Evolutionary conservation across 2,329 filamentous ascomycete genomes (phyloP), one percentile per base, ranked within the genome.

Genomic region (Shiraia bambusicola): DNA sequence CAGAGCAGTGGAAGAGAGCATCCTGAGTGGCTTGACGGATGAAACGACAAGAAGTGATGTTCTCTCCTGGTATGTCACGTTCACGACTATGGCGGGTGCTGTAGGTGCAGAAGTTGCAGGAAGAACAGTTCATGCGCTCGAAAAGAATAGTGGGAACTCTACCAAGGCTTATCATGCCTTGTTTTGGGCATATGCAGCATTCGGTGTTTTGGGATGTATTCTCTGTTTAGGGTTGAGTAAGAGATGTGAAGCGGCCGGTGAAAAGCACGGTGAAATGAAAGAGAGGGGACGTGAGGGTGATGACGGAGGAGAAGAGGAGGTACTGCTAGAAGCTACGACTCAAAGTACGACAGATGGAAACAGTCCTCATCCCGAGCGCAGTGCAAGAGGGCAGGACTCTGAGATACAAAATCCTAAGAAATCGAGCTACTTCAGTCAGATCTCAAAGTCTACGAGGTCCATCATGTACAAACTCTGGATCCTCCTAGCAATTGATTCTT

Each of bases 401-500:
- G 36, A 45, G 16, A 22, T 40, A 6, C 39, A 38, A 12, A 44
- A 46, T 9, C 39, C 40, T 9, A 53, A 67, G 63, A 50, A 72
- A 63, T 50, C 53, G 35, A 53, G 52, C 25, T 65, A 62, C 40
- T 66, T 86, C 28, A 57, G 57, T 26, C 65, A 80, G 46, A 83
- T 86, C 37, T 85, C 82, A 0, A 61, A 67, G 1, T 67, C 76
- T 11, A 84, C 82, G 0, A 73, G 77, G 10, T 72, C 70, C 2
- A 73, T 81, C 55, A 83, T 86, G 76, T 79, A 78, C 62, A 79
- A 80, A 36, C 69, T 86, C 3, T 86, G 82, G 80, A 76, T 83
- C 44, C 73, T 86, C 6, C 72, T 87, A 8, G 75, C 77, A 15
- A 70, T 86, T 16, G 83, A 86, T 64, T 82, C 80, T 2, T 70